Evolutionary conservation across 2,329 filamentous ascomycete genomes (phyloP).

Genomic region (Calonectria multiphialidica): DNA sequence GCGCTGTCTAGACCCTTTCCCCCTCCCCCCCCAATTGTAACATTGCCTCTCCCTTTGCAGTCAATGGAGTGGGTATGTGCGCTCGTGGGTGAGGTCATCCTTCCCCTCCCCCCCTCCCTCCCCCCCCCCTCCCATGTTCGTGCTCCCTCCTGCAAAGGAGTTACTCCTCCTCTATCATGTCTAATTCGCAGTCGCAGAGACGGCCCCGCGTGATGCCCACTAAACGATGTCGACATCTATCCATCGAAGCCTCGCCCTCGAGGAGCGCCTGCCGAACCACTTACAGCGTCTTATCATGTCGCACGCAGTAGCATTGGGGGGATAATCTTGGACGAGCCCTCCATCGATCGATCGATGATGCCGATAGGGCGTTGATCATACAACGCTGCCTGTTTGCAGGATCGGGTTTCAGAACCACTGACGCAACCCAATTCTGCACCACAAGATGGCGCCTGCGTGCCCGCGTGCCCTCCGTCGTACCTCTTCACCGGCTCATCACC

Average conservation of each 20-base stretch:
- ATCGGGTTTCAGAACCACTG: slow-evolving; percentile 18
- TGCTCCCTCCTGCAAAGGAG: slow-evolving; percentile 12
- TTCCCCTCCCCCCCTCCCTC: background rate
- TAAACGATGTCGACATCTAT: background rate
- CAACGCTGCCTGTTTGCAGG: background rate
- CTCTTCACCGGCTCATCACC: slow-evolving; percentile 2
- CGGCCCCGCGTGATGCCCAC: slow-evolving; percentile 9
- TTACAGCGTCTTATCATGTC: background rate
- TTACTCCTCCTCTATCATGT: slow-evolving; percentile 10
- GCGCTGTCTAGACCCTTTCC: background rate
- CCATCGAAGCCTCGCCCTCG: background rate
- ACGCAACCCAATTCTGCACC: slow-evolving; percentile 10
- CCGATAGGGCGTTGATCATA: slow-evolving; percentile 3
- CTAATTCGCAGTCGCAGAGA: slow-evolving; percentile 8
- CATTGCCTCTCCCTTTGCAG: slow-evolving; percentile 12
- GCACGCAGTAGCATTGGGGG: too few species aligned
- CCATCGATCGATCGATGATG: slow-evolving; percentile 4
- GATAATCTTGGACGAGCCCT: background rate
- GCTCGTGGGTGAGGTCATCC: slow-evolving; percentile 16
- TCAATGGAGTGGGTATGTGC: slow-evolving; percentile 8
- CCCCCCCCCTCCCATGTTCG: background rate
- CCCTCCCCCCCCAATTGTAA: slow-evolving; percentile 1
- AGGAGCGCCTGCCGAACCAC: background rate
- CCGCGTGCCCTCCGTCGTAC: background rate
- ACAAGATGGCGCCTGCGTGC: background rate